These are phyloP conservation scores for Gossypium davidsonii DNA, from an alignment of 441 rosid species.

Conservation along the genomic window DNA sequence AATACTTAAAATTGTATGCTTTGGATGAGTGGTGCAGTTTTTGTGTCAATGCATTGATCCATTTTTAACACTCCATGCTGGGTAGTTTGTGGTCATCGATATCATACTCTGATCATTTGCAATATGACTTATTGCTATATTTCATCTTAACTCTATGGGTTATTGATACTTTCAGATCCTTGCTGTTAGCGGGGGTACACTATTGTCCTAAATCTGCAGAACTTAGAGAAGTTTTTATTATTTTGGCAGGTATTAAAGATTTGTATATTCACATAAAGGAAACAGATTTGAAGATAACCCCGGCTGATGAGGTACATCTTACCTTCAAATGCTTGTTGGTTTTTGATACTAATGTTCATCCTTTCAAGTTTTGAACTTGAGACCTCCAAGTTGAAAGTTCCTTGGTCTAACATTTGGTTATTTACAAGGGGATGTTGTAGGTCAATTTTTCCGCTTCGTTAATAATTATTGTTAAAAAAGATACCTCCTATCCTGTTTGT, in stretches of 20 bases:
- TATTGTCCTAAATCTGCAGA: not conserved
- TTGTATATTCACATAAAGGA: constrained; percentile 47
- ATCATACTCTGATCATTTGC: not conserved
- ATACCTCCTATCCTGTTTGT: not conserved
- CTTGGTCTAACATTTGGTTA: not conserved
- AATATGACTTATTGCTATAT: not conserved
- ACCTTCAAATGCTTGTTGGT: constrained; percentile 4
- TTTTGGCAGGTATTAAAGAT: constrained; percentile 56
- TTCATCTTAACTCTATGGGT: not conserved
- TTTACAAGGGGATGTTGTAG: not conserved
- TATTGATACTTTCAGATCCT: not conserved
- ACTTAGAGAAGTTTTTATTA: not conserved
- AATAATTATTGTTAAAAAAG: not conserved
- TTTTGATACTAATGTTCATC: not conserved
- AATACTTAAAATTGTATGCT: constrained; percentile 1
- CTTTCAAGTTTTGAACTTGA: not conserved
- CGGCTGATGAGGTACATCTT: constrained; percentile 76
- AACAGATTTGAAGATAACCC: constrained; percentile 53
- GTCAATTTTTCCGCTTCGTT: not conserved
- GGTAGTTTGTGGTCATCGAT: not conserved
- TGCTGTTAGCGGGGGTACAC: not conserved
- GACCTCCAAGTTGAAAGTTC: not conserved
- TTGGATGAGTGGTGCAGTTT: not conserved
- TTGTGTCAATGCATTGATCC: not conserved
- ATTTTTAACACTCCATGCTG: not conserved